Base-by-base conservation (phyloP, 306 rosid species). In the Sechiopsis laciniata region DNA sequence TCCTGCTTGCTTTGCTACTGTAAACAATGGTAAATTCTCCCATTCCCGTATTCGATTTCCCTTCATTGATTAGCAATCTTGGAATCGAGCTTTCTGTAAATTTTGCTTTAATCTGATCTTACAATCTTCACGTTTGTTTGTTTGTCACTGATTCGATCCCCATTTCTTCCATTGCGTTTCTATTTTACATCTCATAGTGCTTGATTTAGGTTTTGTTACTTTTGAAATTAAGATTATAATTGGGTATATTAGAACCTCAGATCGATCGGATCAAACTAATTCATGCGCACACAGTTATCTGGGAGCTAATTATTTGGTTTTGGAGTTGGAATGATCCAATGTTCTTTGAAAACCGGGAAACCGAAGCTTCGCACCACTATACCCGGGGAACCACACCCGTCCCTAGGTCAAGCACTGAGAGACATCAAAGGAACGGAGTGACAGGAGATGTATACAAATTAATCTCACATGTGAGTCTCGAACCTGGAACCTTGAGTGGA, bases 251-350 rank as follows among this genome's bases (percentile, higher is more conserved):
- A 51, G 59, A 51, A 10, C 20, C 13, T 46, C 56, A 20, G 73
- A 46, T 46, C 73, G 73, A 46, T 46, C 73, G n/a, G 73, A 68
- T 66, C 54, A 17, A 42, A 66, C n/a, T 66, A 66, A 26, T 66
- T 42, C 55, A 11, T 45, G 72, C 37, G 0, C 55, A 13, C 54
- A 12, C 56, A 3, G 46, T 46, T 14, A 68, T 50, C 10, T 68
- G 8, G 56, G 32, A 4, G 73, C 56, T 67, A 10, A 67, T 42
- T 21, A 46, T 67, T 40, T 67, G 17, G 40, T 21, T 68, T 13
- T 21, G 37, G 56, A 46, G 40, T 21, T 35, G n/a, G 22, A 62
- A 16, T 62, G 69, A 62, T 62, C 68, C 68, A 15, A 29, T 62
- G 48, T 32, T 32, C 68, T 8, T 42, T 26, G 2, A 2, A 26